phyloP scores from a whole-genome alignment of 345 rosid genomes.

The Corchorus capsularis region DNA sequence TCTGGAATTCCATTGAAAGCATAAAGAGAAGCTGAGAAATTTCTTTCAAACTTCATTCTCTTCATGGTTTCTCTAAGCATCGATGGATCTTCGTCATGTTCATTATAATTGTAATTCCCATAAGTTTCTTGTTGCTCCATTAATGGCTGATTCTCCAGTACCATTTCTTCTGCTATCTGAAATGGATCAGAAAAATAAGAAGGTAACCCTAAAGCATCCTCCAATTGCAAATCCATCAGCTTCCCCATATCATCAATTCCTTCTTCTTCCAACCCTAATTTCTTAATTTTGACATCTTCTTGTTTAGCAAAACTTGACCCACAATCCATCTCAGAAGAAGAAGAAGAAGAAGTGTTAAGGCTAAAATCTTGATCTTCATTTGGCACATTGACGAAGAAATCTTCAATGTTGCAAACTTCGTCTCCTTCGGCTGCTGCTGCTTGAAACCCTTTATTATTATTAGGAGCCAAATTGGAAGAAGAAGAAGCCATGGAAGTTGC shows the following conservation, averaged over 20 bases:
- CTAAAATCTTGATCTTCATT: slow-evolving; percentile 17
- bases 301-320: slow-evolving; percentile 17
- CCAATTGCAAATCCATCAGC: slow-evolving; percentile 29
- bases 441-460: slow-evolving; percentile 14
- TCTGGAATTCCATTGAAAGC: slow-evolving; percentile 49
- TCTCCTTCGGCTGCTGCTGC: neutral
- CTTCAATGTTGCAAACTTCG: slow-evolving; percentile 9
- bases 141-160: slow-evolving; percentile 24
- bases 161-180: slow-evolving; percentile 43
- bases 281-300: neutral
- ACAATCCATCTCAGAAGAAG: slow-evolving; percentile 1
- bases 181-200: slow-evolving; percentile 32
- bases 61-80: slow-evolving; percentile 32
- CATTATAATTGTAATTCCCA: neutral
- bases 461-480: neutral
- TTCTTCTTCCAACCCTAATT: slow-evolving; percentile 17
- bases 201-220: slow-evolving; percentile 18
- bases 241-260: slow-evolving; percentile 13
- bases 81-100: slow-evolving; percentile 18
- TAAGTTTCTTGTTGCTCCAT: slow-evolving; percentile 14
- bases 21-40: slow-evolving; percentile 52
- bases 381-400: slow-evolving; percentile 26
- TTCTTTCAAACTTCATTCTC: slow-evolving; percentile 36
- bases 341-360: neutral
- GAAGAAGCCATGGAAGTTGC: neutral